phyloP scores from a whole-genome alignment of 2,329 filamentous ascomycete genomes.

The Pseudocercospora crystallina region DNA sequence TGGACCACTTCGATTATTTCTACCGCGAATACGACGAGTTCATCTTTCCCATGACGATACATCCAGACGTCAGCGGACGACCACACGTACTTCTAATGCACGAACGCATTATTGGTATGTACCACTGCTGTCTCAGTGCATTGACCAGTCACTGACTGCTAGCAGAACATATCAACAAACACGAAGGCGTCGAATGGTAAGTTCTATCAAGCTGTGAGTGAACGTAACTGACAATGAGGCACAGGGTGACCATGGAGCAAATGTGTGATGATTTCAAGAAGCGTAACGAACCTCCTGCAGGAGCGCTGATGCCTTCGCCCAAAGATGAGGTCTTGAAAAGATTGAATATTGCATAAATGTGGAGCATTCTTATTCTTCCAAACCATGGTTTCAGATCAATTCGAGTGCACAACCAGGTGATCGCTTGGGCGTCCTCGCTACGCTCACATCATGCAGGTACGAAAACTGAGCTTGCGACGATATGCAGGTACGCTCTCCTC shows the following conservation, averaged over 20 bases:
- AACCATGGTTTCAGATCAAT: too few species aligned
- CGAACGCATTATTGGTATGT: conserved; percentile 59
- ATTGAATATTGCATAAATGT: neutral
- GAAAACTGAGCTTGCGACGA: too few species aligned
- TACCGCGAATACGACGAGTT: conserved; percentile 75
- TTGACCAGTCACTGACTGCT: too few species aligned
- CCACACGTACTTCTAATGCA: conserved; percentile 73
- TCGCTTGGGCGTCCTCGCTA: too few species aligned
- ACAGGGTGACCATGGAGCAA: conserved; percentile 63
- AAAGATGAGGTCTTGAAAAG: conserved; percentile 48
- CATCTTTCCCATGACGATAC: conserved; percentile 72
- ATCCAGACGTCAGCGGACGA: conserved; percentile 64
- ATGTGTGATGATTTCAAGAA: conserved; percentile 71
- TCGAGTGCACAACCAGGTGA: too few species aligned
- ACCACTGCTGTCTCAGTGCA: too few species aligned
- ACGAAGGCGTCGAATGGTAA: conserved; percentile 57
- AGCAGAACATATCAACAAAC: conserved; percentile 60
- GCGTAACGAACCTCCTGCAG: conserved; percentile 56
- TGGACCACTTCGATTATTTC: conserved; percentile 69
- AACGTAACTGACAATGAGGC: conserved; percentile 27
- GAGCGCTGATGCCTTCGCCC: conserved; percentile 59
- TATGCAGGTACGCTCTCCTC: too few species aligned
- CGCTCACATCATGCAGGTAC: too few species aligned
- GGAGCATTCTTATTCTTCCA: too few species aligned
- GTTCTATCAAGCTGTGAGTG: neutral